Conservation (phyloP, 305 asterid species). For the Fraxinus platypoda region DNA sequence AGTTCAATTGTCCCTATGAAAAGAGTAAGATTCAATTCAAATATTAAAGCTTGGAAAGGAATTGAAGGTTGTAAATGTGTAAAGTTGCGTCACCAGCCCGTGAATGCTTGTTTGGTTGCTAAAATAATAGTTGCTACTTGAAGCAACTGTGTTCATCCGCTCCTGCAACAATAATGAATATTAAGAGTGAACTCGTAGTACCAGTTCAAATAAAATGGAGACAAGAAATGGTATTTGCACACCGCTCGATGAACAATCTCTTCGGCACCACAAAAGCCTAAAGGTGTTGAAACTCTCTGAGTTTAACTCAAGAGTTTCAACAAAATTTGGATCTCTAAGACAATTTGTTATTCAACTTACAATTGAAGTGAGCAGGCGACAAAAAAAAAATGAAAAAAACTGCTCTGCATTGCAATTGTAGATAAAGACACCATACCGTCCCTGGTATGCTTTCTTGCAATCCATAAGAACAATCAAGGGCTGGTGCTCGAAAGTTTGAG, state of each 20-base stretch:
- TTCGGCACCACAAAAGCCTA: conserved; percentile 14
- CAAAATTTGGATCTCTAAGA: conserved; percentile 11
- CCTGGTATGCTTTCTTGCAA: conserved; percentile 22
- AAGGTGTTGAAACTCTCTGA: conserved; percentile 24
- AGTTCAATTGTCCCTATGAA: conserved; percentile 28
- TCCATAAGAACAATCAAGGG: conserved; percentile 28
- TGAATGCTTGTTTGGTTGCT: conserved; percentile 22
- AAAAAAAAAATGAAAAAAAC: not conserved
- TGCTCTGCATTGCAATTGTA: not conserved
- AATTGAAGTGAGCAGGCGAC: not conserved
- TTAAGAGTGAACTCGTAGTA: not conserved
- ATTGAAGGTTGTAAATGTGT: not conserved
- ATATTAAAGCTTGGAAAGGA: conserved; percentile 3
- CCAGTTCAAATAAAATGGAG: not conserved
- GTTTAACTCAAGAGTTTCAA: not conserved
- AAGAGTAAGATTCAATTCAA: conserved; percentile 3
- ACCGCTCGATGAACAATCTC: conserved; percentile 28
- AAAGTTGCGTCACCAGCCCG: conserved; percentile 28
- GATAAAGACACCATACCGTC: conserved; percentile 21
- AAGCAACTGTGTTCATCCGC: conserved; percentile 23
- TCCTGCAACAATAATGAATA: conserved; percentile 21
- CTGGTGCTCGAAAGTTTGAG: conserved; percentile 24
- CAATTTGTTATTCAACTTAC: not conserved
- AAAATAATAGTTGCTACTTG: conserved; percentile 12
- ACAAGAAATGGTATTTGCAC: not conserved